Conservation (phyloP, 805 yeast genomes). For the Dipodascopsis tothii region DNA sequence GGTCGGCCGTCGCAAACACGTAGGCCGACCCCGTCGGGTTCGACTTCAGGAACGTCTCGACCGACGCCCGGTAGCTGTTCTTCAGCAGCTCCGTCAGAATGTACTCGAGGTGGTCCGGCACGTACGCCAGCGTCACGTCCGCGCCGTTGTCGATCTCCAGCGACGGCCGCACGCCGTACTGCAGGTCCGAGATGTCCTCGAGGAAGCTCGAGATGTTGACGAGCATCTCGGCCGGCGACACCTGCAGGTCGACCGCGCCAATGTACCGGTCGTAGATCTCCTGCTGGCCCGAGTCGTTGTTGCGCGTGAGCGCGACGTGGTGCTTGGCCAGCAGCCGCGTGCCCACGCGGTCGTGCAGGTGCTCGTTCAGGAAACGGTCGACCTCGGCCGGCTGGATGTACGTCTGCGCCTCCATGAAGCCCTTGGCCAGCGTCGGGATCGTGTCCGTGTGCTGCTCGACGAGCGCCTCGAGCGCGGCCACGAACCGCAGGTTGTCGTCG, state of each 20-base stretch:
- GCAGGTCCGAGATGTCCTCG: constrained; percentile 72
- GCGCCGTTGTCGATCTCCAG: constrained; percentile 51
- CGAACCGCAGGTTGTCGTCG: constrained; percentile 49
- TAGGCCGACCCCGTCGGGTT: constrained; percentile 4
- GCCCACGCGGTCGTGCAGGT: constrained; percentile 74
- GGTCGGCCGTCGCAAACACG: constrained; percentile 24
- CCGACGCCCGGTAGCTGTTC: constrained; percentile 80
- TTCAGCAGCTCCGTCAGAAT: constrained; percentile 79
- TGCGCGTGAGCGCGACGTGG: constrained; percentile 57
- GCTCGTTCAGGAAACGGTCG: constrained; percentile 60
- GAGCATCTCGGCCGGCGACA: constrained; percentile 59
- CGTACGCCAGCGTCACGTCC: constrained; percentile 65
- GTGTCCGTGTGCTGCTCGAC: constrained; percentile 79
- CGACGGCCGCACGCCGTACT: constrained; percentile 69
- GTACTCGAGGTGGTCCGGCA: constrained; percentile 82
- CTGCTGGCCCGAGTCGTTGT: constrained; percentile 2
- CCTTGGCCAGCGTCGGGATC: constrained; percentile 70
- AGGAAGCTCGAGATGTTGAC: constrained; percentile 63
- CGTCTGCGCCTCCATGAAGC: constrained; percentile 60
- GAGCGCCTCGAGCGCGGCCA: constrained; percentile 48
- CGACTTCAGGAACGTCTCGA: constrained; percentile 44
- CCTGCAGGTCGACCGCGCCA: constrained; percentile 60
- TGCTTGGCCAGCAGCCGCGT: constrained; percentile 84
- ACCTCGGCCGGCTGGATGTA: constrained; percentile 43
- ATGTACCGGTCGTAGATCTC: constrained; percentile 37